Base-by-base conservation (phyloP, 331 rosid genomes). In the Rhamnella rubrinervis region DNA sequence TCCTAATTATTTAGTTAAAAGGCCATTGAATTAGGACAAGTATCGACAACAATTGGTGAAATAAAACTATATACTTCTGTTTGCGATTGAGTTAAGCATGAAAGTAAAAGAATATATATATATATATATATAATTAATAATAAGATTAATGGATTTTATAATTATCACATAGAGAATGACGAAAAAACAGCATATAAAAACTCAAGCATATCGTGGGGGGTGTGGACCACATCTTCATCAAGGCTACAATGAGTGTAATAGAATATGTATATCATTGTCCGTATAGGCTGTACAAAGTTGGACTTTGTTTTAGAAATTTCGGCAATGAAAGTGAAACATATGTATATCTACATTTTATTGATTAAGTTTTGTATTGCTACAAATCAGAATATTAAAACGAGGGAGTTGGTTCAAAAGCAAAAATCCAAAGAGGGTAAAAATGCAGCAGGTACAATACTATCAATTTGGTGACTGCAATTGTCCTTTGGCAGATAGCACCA, bases 371-470 rank as follows among this genome's bases (percentile, higher is more conserved):
- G 49, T 1, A 14, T 3, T 44, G 49, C 14, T 44, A 44, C 14
- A 44, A 44, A 44, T 10, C 14, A 10, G 16, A 44, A 44, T 44
- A 44, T 44, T 44, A 44, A 40, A 40, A 7, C 1, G 12, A 8
- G 14, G 49, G 49, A 40, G 67, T 65, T 8, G 19, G 46, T 20
- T 46, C 26, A 31, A n/a, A 56, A 25, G 19, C 51, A 52, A 41
- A 71, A 53, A 16, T 44, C 55, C 56, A 46, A 72, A 46, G 50
- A 13, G 60, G 55, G 40, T 59, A 57, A 58, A 55, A 65, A 61
- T 4, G 21, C 11, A 44, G 12, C 16, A 44, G 49, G 49, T 44
- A 44, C 4, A 44, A 1, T 44, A 14, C 15, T 44, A 2, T 2
- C 49, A 11, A 44, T 46, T 67, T 47, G 72, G 59, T 75, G 57